Evolutionary conservation across 2,329 filamentous ascomycete genomes (phyloP).

Genomic region (Fusarium azukiicola): DNA sequence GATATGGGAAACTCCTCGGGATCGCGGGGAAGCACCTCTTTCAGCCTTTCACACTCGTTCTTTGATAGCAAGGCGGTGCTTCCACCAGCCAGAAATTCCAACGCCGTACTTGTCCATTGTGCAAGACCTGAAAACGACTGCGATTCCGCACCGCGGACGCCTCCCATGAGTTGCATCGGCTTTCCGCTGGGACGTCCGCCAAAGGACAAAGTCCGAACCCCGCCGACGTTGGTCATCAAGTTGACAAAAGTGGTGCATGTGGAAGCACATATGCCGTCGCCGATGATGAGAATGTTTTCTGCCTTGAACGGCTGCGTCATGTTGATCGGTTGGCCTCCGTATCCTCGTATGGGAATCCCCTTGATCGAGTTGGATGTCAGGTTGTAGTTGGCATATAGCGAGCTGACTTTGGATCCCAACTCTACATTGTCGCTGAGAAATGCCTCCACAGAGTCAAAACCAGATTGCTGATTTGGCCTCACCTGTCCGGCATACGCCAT

Average conservation of each 20-base stretch:
- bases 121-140: background rate
- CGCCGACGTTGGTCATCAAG: conserved; percentile 24
- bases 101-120: background rate
- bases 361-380: background rate
- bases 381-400: conserved; percentile 19
- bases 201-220: conserved; percentile 30
- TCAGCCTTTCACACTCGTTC: background rate
- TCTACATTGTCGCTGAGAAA: background rate
- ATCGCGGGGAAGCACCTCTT: background rate
- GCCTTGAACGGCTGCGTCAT: conserved; percentile 23
- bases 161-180: conserved; percentile 44
- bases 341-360: conserved; percentile 13
- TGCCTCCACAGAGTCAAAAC: background rate
- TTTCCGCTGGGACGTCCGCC: conserved; percentile 25
- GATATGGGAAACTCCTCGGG: background rate
- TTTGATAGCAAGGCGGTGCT: background rate
- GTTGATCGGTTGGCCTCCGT: background rate
- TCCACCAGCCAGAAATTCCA: background rate
- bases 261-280: conserved; percentile 29
- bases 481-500: background rate
- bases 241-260: conserved; percentile 35
- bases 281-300: conserved; percentile 38
- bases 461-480: background rate
- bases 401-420: background rate
- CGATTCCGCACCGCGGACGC: conserved; percentile 27